Evolutionary conservation across 83 land plant species (phyloP).

Genomic region (Thuja plicata): DNA sequence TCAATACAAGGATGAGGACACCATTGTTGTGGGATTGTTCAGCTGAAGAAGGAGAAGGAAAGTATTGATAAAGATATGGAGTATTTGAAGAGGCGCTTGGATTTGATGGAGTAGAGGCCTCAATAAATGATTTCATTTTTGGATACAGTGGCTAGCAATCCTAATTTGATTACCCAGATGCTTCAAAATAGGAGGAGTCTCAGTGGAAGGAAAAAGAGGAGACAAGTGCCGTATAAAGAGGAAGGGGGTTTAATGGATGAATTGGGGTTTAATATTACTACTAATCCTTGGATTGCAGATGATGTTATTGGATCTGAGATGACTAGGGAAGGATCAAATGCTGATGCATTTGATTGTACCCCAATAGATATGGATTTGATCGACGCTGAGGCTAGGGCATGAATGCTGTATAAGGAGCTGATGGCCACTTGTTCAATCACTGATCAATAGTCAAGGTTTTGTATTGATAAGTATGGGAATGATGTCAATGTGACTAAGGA

Average conservation of each 20-base stretch:
- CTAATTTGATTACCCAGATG: conserved; percentile 30
- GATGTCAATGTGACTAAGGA: background rate
- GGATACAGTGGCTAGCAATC: conserved; percentile 24
- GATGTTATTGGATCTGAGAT: background rate
- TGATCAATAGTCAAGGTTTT: background rate
- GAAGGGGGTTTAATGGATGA: background rate
- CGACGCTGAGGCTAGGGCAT: background rate
- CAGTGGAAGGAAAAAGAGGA: conserved; percentile 24
- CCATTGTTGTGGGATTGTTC: conserved; percentile 24
- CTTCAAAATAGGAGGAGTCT: conserved; percentile 8
- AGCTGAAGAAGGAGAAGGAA: conserved; percentile 40
- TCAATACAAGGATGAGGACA: conserved; percentile 16
- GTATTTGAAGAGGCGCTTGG: conserved; percentile 18
- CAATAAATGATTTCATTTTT: conserved; percentile 60
- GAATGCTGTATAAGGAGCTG: too few species aligned
- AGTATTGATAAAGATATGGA: conserved; percentile 18
- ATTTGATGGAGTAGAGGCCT: conserved; percentile 55
- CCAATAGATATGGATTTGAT: background rate
- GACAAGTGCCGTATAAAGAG: conserved; percentile 20
- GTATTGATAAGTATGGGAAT: background rate
- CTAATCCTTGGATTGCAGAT: background rate
- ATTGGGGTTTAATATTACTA: too few species aligned
- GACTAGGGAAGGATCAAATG: too few species aligned
- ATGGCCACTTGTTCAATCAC: background rate
- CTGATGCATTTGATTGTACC: background rate